Base-by-base conservation (phyloP, 2,329 filamentous ascomycete genomes). In the Sporothrix sp. region DNA sequence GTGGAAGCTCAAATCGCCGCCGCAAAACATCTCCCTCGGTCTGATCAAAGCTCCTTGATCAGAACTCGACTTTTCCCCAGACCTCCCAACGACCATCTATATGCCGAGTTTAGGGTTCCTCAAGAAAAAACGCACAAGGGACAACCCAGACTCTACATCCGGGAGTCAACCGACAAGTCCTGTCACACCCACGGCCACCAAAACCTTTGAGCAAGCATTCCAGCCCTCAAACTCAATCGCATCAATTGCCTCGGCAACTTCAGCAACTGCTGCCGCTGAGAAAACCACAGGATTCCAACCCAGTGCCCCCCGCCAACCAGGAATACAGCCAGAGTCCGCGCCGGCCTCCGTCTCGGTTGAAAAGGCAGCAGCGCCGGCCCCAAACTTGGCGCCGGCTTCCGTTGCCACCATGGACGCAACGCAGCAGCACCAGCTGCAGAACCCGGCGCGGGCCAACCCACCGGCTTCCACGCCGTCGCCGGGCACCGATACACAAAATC, bases 71-170 rank as follows among this genome's bases (percentile, higher is more conserved):
- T 32, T 48, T 33, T 13, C n/a, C 16, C 36, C 27, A 43, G 40
- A 21, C 42, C 42, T 10, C 39, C 36, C 46, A 32, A 23, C 20
- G 28, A 37, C 52, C 46, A 51, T 51, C 58, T 61, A 63, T 56
- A 97, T 98, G 93, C 93, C 90, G 82, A 87, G 81, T 69, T 80
- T 96, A 75, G 88, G 88, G 70, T 89, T 96, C 66, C 81, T 97
- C 67, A 96, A 96, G 80, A 97, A 95, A 81, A 95, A 95, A 79
- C 84, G 89, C 80, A 95, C 89, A 72, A 94, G 89, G 81, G 89
- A 96, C 74, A 79, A 82, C 65, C 75, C 79, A 66, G 82, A 87
- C 66, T 77, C 76, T 60, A 80, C 82, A 63, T 75, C 81, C 62
- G 75, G 75, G 58, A 84, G 77, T 64, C 77, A 84, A 66, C 75